These are phyloP conservation scores for Auricularia auricula-judae DNA, from an alignment of 768 basidiomycete genomes.

Conservation along the genomic window DNA sequence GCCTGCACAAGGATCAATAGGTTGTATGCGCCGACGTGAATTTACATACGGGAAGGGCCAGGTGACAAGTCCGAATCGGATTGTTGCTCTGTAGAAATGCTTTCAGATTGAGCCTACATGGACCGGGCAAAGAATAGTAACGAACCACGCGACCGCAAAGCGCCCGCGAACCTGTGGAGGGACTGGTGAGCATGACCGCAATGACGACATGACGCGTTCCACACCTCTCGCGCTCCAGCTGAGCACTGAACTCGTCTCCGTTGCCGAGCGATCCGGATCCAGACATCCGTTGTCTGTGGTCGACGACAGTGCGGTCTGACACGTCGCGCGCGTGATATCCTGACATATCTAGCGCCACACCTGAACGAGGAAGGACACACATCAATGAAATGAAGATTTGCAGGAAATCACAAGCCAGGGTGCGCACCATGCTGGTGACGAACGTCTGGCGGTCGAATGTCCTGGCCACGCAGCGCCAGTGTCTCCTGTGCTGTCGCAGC, in stretches of 20 bases:
- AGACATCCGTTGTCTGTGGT: slow-evolving; percentile 1
- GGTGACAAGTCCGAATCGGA: background rate
- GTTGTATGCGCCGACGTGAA: background rate
- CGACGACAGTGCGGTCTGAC: slow-evolving; percentile 16
- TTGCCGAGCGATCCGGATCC: slow-evolving; percentile 3
- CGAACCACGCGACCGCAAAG: background rate
- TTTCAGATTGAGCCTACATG: background rate
- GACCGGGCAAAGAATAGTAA: background rate
- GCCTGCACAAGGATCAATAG: background rate
- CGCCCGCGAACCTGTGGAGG: background rate
- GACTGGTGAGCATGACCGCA: background rate
- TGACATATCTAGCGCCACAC: slow-evolving; percentile 69
- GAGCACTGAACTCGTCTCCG: background rate
- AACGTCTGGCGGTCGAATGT: slow-evolving; percentile 41
- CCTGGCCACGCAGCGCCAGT: slow-evolving; percentile 41
- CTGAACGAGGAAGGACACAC: slow-evolving; percentile 24
- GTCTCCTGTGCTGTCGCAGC: slow-evolving; percentile 22
- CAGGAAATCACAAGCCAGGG: background rate
- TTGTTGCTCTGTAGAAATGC: background rate
- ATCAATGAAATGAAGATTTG: slow-evolving; percentile 20
- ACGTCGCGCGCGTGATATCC: slow-evolving; percentile 57
- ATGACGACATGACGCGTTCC: background rate
- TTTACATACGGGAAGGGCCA: slow-evolving; percentile 5
- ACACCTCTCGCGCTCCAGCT: background rate
- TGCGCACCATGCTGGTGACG: slow-evolving; percentile 49